phyloP scores from a whole-genome alignment of 495 filamentous ascomycete genomes.

The Neurospora pannonica region DNA sequence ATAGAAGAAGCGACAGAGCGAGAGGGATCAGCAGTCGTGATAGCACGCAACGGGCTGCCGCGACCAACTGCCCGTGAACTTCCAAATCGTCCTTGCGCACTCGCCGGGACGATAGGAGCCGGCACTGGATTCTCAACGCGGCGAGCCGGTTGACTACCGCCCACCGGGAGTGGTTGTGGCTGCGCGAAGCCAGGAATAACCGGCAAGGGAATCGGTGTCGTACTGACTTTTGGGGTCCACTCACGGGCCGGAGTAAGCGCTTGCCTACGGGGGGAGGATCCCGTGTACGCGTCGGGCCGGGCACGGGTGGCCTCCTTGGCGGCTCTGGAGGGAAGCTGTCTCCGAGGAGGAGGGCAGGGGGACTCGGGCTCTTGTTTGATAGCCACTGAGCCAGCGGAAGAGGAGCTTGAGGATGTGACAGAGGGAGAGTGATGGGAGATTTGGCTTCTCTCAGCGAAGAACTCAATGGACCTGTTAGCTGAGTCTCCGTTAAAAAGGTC shows the following conservation, averaged over 20 bases:
- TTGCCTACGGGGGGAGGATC: background rate
- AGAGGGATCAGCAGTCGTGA: background rate
- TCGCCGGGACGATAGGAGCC: background rate
- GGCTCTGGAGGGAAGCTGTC: background rate
- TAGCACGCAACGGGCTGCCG: background rate
- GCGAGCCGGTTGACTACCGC: background rate
- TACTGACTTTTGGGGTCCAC: background rate
- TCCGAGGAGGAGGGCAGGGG: background rate
- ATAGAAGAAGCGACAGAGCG: background rate
- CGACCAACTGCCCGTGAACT: background rate
- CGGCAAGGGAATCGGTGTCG: background rate
- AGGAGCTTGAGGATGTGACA: background rate
- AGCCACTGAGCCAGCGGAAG: background rate
- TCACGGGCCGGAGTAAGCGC: background rate
- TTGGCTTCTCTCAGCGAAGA: background rate
- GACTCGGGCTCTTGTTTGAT: background rate
- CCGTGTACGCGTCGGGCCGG: background rate
- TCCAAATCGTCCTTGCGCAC: background rate
- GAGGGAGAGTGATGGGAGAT: background rate
- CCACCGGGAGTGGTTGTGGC: background rate
- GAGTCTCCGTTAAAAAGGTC: background rate
- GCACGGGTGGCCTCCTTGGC: background rate
- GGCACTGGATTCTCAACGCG: background rate
- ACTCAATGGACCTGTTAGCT: background rate
- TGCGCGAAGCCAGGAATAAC: background rate